These are phyloP conservation scores for Melastoma malabathricum DNA, from an alignment of 345 rosid species.

Conservation along the genomic window DNA sequence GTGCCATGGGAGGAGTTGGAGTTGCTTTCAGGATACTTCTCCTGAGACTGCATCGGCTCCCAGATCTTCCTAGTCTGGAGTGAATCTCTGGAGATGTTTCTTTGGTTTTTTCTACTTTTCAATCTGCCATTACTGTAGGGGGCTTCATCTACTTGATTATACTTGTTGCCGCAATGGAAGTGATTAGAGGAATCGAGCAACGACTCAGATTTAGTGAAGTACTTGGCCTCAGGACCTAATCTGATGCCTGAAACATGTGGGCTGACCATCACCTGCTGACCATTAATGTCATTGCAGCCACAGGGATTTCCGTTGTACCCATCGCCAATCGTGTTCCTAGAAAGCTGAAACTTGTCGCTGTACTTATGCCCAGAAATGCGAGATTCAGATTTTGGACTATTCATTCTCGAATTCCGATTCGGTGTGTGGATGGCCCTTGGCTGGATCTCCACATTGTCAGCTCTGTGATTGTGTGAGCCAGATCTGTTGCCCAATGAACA, in stretches of 20 bases:
- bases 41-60: conserved; percentile 64
- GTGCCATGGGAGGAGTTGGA: conserved; percentile 45
- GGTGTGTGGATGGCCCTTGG: conserved; percentile 38
- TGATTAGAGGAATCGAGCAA: conserved; percentile 44
- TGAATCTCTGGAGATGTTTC: conserved; percentile 30
- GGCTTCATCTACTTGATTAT: conserved; percentile 29
- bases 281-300: conserved; percentile 45
- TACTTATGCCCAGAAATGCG: conserved; percentile 37
- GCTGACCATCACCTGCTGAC: conserved; percentile 45
- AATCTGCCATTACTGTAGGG: conserved; percentile 44
- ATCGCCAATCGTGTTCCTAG: conserved; percentile 30
- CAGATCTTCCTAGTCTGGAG: conserved; percentile 48
- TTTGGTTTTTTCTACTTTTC: conserved; percentile 27
- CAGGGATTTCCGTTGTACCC: conserved; percentile 47
- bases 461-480: conserved; percentile 30
- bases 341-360: conserved; percentile 42
- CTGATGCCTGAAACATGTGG: conserved; percentile 38
- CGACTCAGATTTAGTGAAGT: conserved; percentile 33
- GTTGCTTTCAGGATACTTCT: conserved; percentile 50
- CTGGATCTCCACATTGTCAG: conserved; percentile 37
- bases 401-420: conserved; percentile 38
- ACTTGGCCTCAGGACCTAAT: conserved; percentile 36
- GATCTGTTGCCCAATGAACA: conserved; percentile 27
- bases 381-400: conserved; percentile 27
- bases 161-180: conserved; percentile 38